These are phyloP conservation scores for Byssoonygena ceratinophila DNA, from an alignment of 2,329 filamentous ascomycete species.

Conservation along the genomic window DNA sequence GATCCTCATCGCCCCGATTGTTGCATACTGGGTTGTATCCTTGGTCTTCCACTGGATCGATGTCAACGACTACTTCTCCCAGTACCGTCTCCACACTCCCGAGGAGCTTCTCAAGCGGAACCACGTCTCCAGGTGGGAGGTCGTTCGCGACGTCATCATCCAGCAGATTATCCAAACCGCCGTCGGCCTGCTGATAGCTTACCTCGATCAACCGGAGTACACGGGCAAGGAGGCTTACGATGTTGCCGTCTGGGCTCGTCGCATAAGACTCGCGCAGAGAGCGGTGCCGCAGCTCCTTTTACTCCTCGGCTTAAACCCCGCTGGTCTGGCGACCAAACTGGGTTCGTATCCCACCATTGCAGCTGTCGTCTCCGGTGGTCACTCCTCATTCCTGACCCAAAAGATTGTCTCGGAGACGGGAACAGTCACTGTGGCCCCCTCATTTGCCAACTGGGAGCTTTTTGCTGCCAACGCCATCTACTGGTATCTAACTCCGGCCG, in stretches of 20 bases:
- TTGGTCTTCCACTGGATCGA: slow-evolving; percentile 82
- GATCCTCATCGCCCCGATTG: slow-evolving; percentile 61
- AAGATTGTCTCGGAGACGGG: slow-evolving; percentile 44
- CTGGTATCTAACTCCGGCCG: slow-evolving; percentile 59
- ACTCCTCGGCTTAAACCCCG: slow-evolving; percentile 64
- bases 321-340: slow-evolving; percentile 64
- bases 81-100: slow-evolving; percentile 90
- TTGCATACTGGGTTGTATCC: slow-evolving; percentile 82
- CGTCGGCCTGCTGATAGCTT: slow-evolving; percentile 56
- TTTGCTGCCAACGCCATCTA: slow-evolving; percentile 65
- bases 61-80: slow-evolving; percentile 69
- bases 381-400: slow-evolving; percentile 62
- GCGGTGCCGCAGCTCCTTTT: slow-evolving; percentile 63
- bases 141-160: slow-evolving; percentile 78
- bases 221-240: slow-evolving; percentile 74
- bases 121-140: slow-evolving; percentile 72
- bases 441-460: slow-evolving; percentile 78
- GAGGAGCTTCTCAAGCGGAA: slow-evolving; percentile 82
- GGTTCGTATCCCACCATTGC: slow-evolving; percentile 62
- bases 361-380: slow-evolving; percentile 65
- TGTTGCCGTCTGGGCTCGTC: slow-evolving; percentile 77
- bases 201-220: slow-evolving; percentile 63
- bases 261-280: slow-evolving; percentile 67
- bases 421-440: slow-evolving; percentile 46
- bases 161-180: slow-evolving; percentile 83